Base-by-base conservation (phyloP, 2,329 filamentous ascomycete genomes). In the Cordyceps farinosa region DNA sequence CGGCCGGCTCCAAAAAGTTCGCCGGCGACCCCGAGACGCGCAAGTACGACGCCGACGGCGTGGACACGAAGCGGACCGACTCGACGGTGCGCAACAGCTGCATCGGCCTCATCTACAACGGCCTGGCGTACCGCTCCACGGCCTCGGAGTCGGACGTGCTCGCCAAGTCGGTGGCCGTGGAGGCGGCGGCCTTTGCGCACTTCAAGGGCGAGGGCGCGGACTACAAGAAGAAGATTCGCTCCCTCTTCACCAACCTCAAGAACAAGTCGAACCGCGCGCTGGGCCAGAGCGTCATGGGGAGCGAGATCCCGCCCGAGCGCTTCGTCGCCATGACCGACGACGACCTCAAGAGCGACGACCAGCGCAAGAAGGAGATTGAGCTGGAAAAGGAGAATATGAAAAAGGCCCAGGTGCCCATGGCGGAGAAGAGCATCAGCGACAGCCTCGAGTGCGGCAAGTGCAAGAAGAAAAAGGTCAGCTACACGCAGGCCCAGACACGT, bases 331-430 rank as follows among this genome's bases (percentile, higher is more conserved):
- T 99, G 95, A 85, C 87, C 9, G 88, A 91, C 70, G 90, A 97
- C 62, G 94, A 98, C 75, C 86, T 99, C 74, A 96, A 96, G 80
- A 95, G 90, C 54, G 89, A 88, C 56, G 88, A 95, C 76, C 90
- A 91, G 77, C 87, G 88, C 65, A 87, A 86, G 70, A 85, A 89
- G 72, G 92, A 97, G 69, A 80, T 85, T 69, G 87, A 87, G 75
- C 83, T 97, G 57, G 84, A 92, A 74, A 87, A 90, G 77, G 92
- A 97, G 78, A 99, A 99, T 77, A 93, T 98, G 90, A 92, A 92
- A 80, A 92, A 94, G 77, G 92, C 95, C 1, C 96, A 98, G 87
- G 93, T 96, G 11, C 91, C 94, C 63, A 90, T 93, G 82, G 90
- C 87, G 22, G 90, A 97, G 78, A 95, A 92, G 83, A 93, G 90